phyloP scores from a whole-genome alignment of 345 rosid species.

The Eucalyptus curtisii region DNA sequence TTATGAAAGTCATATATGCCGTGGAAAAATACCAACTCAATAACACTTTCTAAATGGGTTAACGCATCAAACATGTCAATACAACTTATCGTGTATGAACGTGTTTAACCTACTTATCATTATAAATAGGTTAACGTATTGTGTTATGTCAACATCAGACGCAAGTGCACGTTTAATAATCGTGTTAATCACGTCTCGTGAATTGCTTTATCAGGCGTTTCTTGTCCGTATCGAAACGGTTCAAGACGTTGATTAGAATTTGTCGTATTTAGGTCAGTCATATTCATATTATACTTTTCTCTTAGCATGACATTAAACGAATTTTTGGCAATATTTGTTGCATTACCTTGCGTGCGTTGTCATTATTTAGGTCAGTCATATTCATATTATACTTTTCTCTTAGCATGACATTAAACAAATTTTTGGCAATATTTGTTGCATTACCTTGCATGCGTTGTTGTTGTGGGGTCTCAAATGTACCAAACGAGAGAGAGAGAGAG shows the following conservation, averaged over 20 bases:
- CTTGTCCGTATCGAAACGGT: rapidly evolving
- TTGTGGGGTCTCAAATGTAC: background rate
- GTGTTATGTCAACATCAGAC: background rate
- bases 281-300: background rate
- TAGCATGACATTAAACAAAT: background rate
- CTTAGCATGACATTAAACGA: background rate
- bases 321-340: background rate
- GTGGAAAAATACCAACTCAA: background rate
- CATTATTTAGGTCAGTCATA: background rate
- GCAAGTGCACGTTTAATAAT: background rate
- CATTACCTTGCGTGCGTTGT: background rate
- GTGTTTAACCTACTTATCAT: background rate
- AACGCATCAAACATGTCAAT: background rate
- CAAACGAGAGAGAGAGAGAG: background rate
- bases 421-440: background rate
- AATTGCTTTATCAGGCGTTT: background rate
- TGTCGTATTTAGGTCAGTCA: background rate
- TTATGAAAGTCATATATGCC: background rate
- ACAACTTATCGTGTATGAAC: background rate
- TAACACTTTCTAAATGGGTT: background rate
- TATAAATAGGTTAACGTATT: background rate
- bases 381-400: background rate
- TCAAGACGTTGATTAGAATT: background rate
- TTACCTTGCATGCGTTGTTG: background rate
- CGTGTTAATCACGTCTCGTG: background rate